Conservation (phyloP, 2,329 filamentous ascomycete genomes). For the Raffaelea ambrosiae region DNA sequence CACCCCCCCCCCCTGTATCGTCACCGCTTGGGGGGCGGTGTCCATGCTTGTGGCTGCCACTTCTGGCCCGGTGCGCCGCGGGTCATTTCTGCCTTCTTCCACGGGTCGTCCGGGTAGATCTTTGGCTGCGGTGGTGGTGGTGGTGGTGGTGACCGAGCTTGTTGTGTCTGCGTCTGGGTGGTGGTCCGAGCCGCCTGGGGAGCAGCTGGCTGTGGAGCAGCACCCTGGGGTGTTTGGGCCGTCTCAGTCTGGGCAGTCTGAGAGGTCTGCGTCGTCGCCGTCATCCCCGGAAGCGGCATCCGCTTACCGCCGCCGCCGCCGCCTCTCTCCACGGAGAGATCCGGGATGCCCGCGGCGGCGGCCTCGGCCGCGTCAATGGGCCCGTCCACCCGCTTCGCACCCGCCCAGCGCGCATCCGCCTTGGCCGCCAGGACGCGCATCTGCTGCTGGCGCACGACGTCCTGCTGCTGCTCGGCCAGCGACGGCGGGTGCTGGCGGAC, state of each 20-base stretch:
- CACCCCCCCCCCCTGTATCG: not conserved
- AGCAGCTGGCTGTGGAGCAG: no score
- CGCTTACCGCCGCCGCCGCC: not conserved
- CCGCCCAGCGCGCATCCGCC: constrained; percentile 55
- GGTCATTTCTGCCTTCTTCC: constrained; percentile 36
- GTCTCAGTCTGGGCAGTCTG: no score
- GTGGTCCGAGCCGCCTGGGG: no score
- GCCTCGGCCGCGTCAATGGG: not conserved
- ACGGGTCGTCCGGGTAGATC: constrained; percentile 35
- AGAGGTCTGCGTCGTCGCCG: no score
- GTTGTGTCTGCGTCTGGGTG: no score
- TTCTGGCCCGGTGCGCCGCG: constrained; percentile 49
- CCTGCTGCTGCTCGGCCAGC: constrained; percentile 46
- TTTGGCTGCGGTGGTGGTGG: not conserved
- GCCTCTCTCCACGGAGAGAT: no score
- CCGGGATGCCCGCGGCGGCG: not conserved
- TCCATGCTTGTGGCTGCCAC: constrained; percentile 62
- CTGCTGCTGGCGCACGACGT: constrained; percentile 42
- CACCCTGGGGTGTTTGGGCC: no score
- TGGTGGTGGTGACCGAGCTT: not conserved
- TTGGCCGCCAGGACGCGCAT: constrained; percentile 49
- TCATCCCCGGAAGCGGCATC: not conserved
- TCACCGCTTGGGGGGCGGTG: constrained; percentile 22
- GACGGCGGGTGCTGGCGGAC: constrained; percentile 45
- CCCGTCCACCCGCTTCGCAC: constrained; percentile 32